These are phyloP conservation scores for Coemansia sp. DNA, from an alignment of 192 early-diverging fungal genomes.

Conservation along the genomic window DNA sequence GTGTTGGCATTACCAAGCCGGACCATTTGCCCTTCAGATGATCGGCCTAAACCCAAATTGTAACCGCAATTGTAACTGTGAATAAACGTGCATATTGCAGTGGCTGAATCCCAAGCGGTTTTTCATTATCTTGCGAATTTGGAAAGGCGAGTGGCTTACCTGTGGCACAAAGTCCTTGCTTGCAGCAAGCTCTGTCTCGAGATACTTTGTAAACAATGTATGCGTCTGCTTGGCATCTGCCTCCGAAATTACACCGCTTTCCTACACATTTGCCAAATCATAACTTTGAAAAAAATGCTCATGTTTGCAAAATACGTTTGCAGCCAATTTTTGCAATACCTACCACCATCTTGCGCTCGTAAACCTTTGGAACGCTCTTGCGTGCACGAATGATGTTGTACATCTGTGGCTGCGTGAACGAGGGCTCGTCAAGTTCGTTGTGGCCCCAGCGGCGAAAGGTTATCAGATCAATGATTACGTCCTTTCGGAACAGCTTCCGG, in stretches of 20 bases:
- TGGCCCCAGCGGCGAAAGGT: conserved; percentile 97
- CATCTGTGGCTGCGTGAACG: conserved; percentile 96
- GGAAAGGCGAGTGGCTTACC: conserved; percentile 9
- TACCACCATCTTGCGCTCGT: conserved; percentile 74
- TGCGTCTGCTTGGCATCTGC: conserved; percentile 28
- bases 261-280: conserved; percentile 5
- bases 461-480: conserved; percentile 93
- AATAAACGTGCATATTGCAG: not conserved
- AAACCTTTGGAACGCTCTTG: conserved; percentile 79
- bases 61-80: not conserved
- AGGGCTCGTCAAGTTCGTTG: conserved; percentile 97
- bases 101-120: not conserved
- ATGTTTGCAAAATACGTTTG: not conserved
- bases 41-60: conserved; percentile 20
- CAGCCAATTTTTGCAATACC: not conserved
- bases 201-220: conserved; percentile 20
- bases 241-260: conserved; percentile 19
- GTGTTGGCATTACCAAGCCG: conserved; percentile 63
- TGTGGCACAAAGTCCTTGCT: conserved; percentile 40
- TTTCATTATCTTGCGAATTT: not conserved
- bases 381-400: conserved; percentile 89
- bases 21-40: conserved; percentile 78
- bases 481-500: conserved; percentile 91
- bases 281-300: not conserved
- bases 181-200: conserved; percentile 43